Base-by-base conservation (phyloP, 805 yeast species). In the Dipodascus albidus region DNA sequence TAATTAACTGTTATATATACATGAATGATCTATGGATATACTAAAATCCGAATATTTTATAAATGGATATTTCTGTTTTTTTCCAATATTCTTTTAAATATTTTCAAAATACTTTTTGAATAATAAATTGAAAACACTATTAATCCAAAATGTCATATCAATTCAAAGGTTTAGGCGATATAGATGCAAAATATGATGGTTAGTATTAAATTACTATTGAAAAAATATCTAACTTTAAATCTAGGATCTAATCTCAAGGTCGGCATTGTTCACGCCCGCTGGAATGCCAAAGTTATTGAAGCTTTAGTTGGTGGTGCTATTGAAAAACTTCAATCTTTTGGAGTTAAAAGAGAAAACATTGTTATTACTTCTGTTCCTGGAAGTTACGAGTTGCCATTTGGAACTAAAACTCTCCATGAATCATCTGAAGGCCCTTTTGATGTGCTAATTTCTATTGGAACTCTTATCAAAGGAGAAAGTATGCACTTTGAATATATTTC, bases 401-500 rank as follows among this genome's bases (percentile, higher is more conserved):
- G 88, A 35, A 74, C 88, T 24, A 74, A 78, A 67, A 53, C 69
- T 56, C 54, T 70, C 47, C 57, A 61, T 50, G 44, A 38, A 17
- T 38, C 44, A 6, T 47, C 49, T 47, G 17, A 47, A 22, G 49
- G 49, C 24, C 52, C 55, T 41, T 59, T 58, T 47, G 96, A 93
- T 67, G 96, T 91, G 3, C 79, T 91, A 41, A 87, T 93, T 55
- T 90, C 98, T 53, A 88, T 93, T 61, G 99, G 99, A 54, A 90
- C 86, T 41, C 76, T 93, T 64, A 91, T 93, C 71, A 93, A 93
- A 73, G 99, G 99, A 53, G 82, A 90, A 41, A 93, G 98, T 38
- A 89, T 89, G 96, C 99, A 93, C 72, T 93, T 93, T 67, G 99
- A 93, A 71, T 93, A 91, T 73, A 93, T 93, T 62, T 85, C 96